Conservation (phyloP, 1,139 yeast genomes). For the Kluyveromyces marxianus region DNA sequence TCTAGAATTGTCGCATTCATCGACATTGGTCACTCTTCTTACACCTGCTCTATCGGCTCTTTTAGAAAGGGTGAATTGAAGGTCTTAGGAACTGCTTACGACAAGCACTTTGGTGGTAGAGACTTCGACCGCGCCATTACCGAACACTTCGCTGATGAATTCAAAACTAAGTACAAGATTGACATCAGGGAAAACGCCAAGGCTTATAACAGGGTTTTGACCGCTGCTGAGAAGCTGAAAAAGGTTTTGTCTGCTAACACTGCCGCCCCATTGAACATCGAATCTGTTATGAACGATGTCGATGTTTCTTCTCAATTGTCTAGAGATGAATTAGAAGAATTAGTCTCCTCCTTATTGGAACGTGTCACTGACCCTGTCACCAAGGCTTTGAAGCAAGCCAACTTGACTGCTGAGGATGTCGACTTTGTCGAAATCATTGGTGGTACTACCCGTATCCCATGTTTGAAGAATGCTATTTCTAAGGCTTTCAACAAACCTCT, state of each 20-base stretch:
- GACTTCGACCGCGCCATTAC: constrained; percentile 91
- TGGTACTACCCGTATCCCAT: constrained; percentile 97
- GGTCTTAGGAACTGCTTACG: constrained; percentile 85
- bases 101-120: constrained; percentile 98
- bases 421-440: constrained; percentile 94
- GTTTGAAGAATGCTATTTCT: constrained; percentile 71
- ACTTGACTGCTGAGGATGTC: constrained; percentile 60
- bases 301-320: constrained; percentile 87
- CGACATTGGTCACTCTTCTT: constrained; percentile 96
- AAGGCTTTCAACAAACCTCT: constrained; percentile 80
- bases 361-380: constrained; percentile 74
- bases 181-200: constrained; percentile 86
- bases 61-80: constrained; percentile 95
- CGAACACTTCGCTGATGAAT: constrained; percentile 88
- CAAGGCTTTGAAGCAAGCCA: constrained; percentile 75
- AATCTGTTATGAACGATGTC: constrained; percentile 93
- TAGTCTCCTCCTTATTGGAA: constrained; percentile 72
- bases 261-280: constrained; percentile 90
- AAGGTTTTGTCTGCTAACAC: constrained; percentile 95
- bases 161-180: constrained; percentile 85
- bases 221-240: constrained; percentile 90
- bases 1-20: constrained; percentile 86
- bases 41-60: constrained; percentile 84
- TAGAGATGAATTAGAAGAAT: constrained; percentile 90
- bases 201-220: constrained; percentile 87